A percentile compares a stretch with the other conserved stretches of the same genome.
phyloP scores from a whole-genome alignment of 148 eudicot genomes.

The Rhododendron griersonianum region DNA sequence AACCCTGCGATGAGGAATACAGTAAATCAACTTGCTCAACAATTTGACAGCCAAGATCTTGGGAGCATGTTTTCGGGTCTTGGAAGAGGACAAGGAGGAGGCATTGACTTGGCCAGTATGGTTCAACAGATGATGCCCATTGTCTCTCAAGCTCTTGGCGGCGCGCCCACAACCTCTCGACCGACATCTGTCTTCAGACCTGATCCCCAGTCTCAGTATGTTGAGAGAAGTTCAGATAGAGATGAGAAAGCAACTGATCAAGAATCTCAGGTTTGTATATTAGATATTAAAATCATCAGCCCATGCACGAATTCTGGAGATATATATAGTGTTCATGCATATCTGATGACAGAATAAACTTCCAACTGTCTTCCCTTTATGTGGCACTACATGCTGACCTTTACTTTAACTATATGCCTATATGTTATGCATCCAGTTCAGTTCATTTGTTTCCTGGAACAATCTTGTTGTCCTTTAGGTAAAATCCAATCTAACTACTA shows the following conservation, averaged over 20 bases:
- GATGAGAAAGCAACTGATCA: conserved; percentile 17
- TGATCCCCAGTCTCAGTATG: conserved; percentile 16
- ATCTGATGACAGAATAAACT: neutral
- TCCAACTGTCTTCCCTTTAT: neutral
- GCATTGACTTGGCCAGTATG: conserved; percentile 77
- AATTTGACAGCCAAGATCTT: conserved; percentile 56
- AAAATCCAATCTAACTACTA: neutral
- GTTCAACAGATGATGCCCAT: conserved; percentile 98
- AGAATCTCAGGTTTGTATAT: conserved; percentile 46
- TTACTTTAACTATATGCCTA: neutral
- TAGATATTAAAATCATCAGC: neutral
- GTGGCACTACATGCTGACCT: neutral
- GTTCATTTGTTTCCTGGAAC: neutral
- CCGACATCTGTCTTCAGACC: conserved; percentile 18
- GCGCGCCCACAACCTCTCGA: conserved; percentile 36
- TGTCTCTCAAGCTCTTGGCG: conserved; percentile 84
- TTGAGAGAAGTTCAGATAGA: conserved; percentile 19
- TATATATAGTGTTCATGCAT: neutral
- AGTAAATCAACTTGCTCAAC: conserved; percentile 87
- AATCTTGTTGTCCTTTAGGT: neutral
- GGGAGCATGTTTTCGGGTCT: conserved; percentile 58
- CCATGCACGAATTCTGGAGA: neutral
- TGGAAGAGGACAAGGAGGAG: conserved; percentile 57
- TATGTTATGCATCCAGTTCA: neutral
- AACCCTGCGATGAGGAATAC: conserved; percentile 83